Conservation (phyloP, 768 basidiomycete species). For the Phanerodontia chrysosporium region DNA sequence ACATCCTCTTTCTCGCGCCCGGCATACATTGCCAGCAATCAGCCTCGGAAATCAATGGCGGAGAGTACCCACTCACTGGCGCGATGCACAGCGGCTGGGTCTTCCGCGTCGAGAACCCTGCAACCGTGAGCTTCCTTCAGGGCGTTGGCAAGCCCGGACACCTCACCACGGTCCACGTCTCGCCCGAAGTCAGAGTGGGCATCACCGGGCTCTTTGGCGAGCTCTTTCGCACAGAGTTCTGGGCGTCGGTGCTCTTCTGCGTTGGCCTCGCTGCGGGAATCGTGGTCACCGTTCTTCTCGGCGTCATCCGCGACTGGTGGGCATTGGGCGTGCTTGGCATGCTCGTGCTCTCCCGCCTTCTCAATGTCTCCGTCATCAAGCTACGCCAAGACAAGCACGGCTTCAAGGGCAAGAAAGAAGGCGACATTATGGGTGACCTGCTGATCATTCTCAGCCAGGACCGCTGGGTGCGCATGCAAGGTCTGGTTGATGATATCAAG, state of each 20-base stretch:
- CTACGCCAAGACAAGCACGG: background rate
- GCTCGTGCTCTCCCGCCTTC: constrained; percentile 1
- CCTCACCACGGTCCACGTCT: constrained; percentile 2
- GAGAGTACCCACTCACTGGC: constrained; percentile 7
- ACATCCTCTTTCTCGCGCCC: constrained; percentile 9
- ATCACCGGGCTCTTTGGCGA: background rate
- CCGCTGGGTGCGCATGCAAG: constrained; percentile 10
- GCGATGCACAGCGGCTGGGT: constrained; percentile 11
- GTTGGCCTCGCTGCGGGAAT: background rate
- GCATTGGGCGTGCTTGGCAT: constrained; percentile 4
- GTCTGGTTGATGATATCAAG: constrained; percentile 8
- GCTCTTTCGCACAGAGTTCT: background rate
- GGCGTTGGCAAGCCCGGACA: constrained; percentile 6
- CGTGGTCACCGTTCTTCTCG: background rate
- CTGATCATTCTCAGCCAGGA: constrained; percentile 13
- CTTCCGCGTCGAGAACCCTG: constrained; percentile 12
- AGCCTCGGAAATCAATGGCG: constrained; percentile 7
- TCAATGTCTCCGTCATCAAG: constrained; percentile 3
- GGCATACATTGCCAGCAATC: constrained; percentile 11
- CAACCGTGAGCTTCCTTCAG: constrained; percentile 9
- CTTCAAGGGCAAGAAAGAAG: constrained; percentile 8
- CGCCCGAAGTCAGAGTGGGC: background rate
- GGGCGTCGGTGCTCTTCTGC: background rate
- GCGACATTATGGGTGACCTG: background rate
- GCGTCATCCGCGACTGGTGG: constrained; percentile 1